Conservation (phyloP, 192 early-diverging fungal genomes). For the Allomyces macrogynus region DNA sequence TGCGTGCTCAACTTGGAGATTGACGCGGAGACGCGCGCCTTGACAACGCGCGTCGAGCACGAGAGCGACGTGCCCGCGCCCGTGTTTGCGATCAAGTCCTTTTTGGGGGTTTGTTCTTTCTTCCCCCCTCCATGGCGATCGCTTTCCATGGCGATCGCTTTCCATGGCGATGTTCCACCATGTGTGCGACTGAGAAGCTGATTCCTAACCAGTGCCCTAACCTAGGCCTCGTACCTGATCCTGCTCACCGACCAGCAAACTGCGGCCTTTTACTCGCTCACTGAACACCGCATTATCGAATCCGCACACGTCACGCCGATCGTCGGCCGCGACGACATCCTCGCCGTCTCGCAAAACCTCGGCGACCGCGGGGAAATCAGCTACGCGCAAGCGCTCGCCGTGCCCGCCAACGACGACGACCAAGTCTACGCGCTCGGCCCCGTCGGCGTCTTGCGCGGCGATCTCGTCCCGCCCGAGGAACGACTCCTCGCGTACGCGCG, state of each 20-base stretch:
- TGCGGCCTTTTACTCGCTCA: not conserved
- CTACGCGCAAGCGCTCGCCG: not conserved
- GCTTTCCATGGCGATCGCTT: too few relatives aligned
- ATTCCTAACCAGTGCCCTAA: too few relatives aligned
- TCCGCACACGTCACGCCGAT: not conserved
- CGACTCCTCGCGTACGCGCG: not conserved
- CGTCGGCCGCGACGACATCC: not conserved
- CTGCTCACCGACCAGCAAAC: not conserved
- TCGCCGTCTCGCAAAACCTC: not conserved
- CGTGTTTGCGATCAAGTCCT: not conserved
- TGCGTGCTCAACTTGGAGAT: not conserved
- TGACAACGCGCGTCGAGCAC: not conserved
- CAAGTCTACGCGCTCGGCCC: not conserved
- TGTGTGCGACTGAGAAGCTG: not conserved
- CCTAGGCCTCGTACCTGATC: not conserved
- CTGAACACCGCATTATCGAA: not conserved
- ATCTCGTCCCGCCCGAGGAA: not conserved
- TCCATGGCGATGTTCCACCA: too few relatives aligned
- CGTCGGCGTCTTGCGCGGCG: not conserved
- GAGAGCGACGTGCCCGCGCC: not conserved
- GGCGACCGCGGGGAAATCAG: not conserved
- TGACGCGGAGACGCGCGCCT: not conserved
- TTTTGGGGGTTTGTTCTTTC: not conserved
- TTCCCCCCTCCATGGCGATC: too few relatives aligned
- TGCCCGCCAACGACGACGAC: too few relatives aligned